Evolutionary conservation across 2,329 filamentous ascomycete species (phyloP).

Genomic region (Aurifilum marmelostoma): DNA sequence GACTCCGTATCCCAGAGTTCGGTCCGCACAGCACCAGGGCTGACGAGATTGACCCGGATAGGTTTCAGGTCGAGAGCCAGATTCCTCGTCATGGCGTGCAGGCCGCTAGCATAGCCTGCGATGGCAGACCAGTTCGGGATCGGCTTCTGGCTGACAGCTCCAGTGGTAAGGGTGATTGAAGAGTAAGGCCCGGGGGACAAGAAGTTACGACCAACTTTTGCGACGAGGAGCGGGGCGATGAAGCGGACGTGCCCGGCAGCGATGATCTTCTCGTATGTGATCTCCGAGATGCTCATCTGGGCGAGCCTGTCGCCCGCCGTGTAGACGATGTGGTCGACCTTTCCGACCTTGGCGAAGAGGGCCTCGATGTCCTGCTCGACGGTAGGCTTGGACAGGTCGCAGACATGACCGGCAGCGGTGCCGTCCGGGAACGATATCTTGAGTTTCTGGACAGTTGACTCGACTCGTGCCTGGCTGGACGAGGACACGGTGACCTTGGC

Average conservation of each 20-base stretch:
- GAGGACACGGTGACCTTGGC: conserved; percentile 63
- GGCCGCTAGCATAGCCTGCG: conserved; percentile 51
- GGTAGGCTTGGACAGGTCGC: conserved; percentile 36
- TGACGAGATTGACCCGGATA: conserved; percentile 64
- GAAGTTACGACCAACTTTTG: conserved; percentile 38
- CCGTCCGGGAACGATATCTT: conserved; percentile 24
- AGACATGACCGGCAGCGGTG: conserved; percentile 36
- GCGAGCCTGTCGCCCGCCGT: conserved; percentile 38
- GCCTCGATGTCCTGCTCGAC: conserved; percentile 39
- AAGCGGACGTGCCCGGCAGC: conserved; percentile 38
- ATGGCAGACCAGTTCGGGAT: conserved; percentile 50
- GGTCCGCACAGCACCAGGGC: conserved; percentile 57
- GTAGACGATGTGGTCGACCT: conserved; percentile 35
- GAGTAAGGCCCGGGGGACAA: conserved; percentile 38
- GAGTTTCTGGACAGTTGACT: conserved; percentile 44
- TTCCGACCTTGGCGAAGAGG: conserved; percentile 33
- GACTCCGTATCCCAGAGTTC: conserved; percentile 42
- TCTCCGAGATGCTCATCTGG: conserved; percentile 29
- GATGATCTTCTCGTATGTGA: conserved; percentile 36
- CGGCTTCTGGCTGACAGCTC: conserved; percentile 54
- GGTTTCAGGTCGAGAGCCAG: conserved; percentile 67
- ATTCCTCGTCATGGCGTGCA: conserved; percentile 56
- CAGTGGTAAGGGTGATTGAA: conserved; percentile 61
- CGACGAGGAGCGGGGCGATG: conserved; percentile 39
- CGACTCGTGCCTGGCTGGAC: conserved; percentile 54